Base-by-base conservation (phyloP, 163 green algal genomes). In the Coccomyxa subellipsoidea region DNA sequence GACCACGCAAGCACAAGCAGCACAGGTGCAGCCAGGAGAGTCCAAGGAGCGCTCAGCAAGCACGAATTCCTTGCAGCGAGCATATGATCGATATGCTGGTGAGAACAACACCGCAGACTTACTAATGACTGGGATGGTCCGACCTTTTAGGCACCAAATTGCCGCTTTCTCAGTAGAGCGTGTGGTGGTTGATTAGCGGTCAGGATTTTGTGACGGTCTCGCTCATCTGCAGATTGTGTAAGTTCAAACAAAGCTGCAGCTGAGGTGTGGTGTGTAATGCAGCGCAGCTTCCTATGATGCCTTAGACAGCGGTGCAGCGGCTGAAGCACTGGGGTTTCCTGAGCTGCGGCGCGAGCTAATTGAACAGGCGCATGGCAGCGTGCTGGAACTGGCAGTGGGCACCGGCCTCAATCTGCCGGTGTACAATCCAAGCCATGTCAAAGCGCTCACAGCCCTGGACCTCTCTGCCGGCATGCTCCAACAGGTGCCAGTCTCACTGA, bases 351-450 rank as follows among this genome's bases (percentile, higher is more conserved):
- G 79, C 35, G 18, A 84, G 66, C 85, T 97, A 31, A 80, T 96
- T 29, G 27, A 39, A 23, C 77, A 86, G 72, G 93, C 93, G 0
- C 66, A 36, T 2, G 94, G 94, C 0, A n/a, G 86, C 21, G 91
- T 96, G 0, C 73, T 97, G 40, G 94, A 97, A 77, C 85, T 93
- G 4, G 94, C 72, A 0, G 90, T 95, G 5, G 94, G 94, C 38
- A 97, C 94, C 0, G 94, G 94, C 12, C 84, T 97, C 3, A 97
- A 97, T 80, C 81, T 97, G 73, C 85, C 82, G 10, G 83, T 91
- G 53, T 97, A 96, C 59, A 59, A 86, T 54, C 32, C 71, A 12
- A 23, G 37, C 5, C n/a, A 25, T 0, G 36, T 94, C 1, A 77
- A 77, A 27, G 53, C 79, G 10, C 70, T 94, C 7, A 89, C 80